Evolutionary conservation across 2,329 filamentous ascomycete genomes (phyloP).

Genomic region (Arthrobotrys entomopaga): DNA sequence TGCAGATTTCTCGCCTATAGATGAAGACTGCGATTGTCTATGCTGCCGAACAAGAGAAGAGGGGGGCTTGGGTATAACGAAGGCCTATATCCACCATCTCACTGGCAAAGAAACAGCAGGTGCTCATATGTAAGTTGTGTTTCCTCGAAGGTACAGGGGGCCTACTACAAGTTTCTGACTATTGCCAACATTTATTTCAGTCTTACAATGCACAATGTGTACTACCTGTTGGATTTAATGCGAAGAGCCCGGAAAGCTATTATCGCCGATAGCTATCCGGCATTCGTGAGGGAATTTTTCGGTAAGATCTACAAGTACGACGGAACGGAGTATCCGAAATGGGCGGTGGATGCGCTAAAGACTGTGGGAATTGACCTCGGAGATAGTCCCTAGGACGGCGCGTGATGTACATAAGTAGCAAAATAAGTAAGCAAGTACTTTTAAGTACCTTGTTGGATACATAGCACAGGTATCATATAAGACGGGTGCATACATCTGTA

Average conservation of each 20-base stretch:
- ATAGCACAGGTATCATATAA: no score
- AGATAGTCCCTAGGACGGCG: neutral
- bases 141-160: neutral
- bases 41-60: conserved; percentile 76
- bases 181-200: conserved; percentile 63
- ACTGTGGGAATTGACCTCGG: conserved; percentile 78
- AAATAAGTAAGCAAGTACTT: no score
- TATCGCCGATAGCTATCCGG: conserved; percentile 80
- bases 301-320: conserved; percentile 73
- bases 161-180: neutral
- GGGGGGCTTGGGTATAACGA: conserved; percentile 78
- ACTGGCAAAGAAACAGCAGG: conserved; percentile 94
- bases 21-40: conserved; percentile 81
- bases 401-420: neutral
- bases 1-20: conserved; percentile 82
- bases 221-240: conserved; percentile 90
- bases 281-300: conserved; percentile 83
- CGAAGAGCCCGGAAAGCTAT: conserved; percentile 77
- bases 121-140: conserved; percentile 71
- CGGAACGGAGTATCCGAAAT: conserved; percentile 76
- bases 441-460: no score
- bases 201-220: conserved; percentile 94
- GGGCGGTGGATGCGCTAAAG: conserved; percentile 82
- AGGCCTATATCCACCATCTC: conserved; percentile 90
- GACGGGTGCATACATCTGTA: no score